Evolutionary conservation across 164 flowering plant species (phyloP).

Genomic region (Tetrastigma voinierianum): DNA sequence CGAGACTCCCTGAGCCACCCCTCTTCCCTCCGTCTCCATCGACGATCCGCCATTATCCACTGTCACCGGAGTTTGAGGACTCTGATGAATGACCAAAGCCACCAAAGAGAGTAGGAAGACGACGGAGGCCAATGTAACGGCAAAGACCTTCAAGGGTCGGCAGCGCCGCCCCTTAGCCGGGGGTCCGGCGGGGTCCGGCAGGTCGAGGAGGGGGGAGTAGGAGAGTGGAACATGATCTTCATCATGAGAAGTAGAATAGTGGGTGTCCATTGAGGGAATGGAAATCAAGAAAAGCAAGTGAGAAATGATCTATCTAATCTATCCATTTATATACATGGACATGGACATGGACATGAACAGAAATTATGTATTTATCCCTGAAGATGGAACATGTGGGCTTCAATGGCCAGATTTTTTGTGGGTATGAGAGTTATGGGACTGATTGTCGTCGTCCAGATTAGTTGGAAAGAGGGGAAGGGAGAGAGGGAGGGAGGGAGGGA

Average conservation of each 20-base stretch:
- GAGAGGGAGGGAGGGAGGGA: no score
- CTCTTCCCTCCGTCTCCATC: conserved; percentile 17
- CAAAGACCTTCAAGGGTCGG: conserved; percentile 15
- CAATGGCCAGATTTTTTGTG: no score
- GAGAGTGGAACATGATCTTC: background rate
- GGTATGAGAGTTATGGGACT: no score
- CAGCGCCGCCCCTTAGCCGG: conserved; percentile 6
- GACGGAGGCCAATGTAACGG: conserved; percentile 17
- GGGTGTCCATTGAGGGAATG: background rate
- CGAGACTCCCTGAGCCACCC: conserved; percentile 45
- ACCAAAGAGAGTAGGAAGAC: conserved; percentile 29
- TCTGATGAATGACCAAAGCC: conserved; percentile 16
- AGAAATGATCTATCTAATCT: background rate
- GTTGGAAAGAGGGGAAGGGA: no score
- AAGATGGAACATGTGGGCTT: no score
- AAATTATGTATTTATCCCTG: no score
- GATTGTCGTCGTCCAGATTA: no score
- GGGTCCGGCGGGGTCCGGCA: conserved; percentile 11
- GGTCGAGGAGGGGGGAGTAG: conserved; percentile 34
- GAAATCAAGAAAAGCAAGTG: no score
- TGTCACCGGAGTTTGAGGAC: background rate
- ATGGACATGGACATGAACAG: no score
- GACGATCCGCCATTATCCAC: no score
- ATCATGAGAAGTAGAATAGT: background rate
- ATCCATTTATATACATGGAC: background rate